A percentile compares a stretch with the other conserved stretches of the same genome.
These are phyloP conservation scores for Dryas drummondii DNA, from an alignment of 306 rosid species.

Conservation along the genomic window DNA sequence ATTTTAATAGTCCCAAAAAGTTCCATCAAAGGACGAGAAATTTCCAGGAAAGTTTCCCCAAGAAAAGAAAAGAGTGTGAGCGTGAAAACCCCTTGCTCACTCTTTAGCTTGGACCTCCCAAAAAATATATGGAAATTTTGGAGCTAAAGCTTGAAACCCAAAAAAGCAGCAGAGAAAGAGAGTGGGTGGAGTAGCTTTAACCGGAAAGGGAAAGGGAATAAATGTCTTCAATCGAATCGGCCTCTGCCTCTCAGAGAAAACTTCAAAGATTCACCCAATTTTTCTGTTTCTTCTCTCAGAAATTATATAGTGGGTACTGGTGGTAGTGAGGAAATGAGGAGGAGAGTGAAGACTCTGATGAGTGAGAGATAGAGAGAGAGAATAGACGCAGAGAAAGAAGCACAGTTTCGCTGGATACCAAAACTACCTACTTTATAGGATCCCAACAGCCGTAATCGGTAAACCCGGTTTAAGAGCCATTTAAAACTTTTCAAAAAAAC, in stretches of 20 bases:
- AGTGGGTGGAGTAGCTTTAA: conserved; percentile 37
- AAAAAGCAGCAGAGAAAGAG: background rate
- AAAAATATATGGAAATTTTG: conserved; percentile 30
- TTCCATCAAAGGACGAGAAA: conserved; percentile 50
- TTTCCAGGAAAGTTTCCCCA: conserved; percentile 46
- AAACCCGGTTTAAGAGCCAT: conserved; percentile 32
- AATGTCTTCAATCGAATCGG: conserved; percentile 15
- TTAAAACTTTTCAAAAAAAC: background rate
- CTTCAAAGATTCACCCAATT: too few species aligned
- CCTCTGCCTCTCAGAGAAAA: conserved; percentile 5
- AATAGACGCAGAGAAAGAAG: conserved; percentile 12
- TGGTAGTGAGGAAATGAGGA: background rate
- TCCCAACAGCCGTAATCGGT: conserved; percentile 41
- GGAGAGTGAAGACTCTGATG: background rate
- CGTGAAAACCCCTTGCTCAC: conserved; percentile 29
- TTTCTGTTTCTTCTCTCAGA: too few species aligned
- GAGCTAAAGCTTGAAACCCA: conserved; percentile 24
- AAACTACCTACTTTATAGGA: conserved; percentile 59
- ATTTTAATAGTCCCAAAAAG: conserved; percentile 28
- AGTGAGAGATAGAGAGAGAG: background rate
- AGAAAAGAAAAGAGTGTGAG: conserved; percentile 31
- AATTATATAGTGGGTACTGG: too few species aligned
- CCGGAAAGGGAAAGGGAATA: conserved; percentile 42
- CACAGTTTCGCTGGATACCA: conserved; percentile 19
- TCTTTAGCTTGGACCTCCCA: background rate